phyloP scores from a whole-genome alignment of 768 basidiomycete species.

The Collybia nuda region DNA sequence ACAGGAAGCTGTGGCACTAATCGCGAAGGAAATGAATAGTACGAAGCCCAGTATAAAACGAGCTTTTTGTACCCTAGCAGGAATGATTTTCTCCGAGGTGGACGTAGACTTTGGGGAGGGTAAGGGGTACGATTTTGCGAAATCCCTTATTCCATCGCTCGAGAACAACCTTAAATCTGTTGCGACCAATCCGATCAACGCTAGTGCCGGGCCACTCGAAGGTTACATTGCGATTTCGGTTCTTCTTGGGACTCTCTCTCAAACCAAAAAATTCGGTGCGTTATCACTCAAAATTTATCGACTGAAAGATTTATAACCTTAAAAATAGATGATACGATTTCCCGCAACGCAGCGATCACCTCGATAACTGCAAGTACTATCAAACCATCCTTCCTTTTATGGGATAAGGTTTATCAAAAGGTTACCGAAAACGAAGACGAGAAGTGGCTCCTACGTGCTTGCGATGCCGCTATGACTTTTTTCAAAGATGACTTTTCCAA shows the following conservation, averaged over 20 bases:
- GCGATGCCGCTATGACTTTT: slow-evolving; percentile 46
- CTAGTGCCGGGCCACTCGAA: slow-evolving; percentile 71
- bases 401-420: slow-evolving; percentile 86
- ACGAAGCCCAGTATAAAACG: slow-evolving; percentile 61
- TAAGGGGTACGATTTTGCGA: slow-evolving; percentile 51
- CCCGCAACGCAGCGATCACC: slow-evolving; percentile 46
- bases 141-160: slow-evolving; percentile 56
- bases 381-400: slow-evolving; percentile 85
- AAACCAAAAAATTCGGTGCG: slow-evolving; percentile 54
- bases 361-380: slow-evolving; percentile 44
- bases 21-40: slow-evolving; percentile 73
- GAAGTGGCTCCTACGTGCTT: slow-evolving; percentile 72
- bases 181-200: slow-evolving; percentile 56
- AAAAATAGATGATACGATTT: slow-evolving; percentile 41
- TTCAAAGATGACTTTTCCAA: slow-evolving; percentile 51
- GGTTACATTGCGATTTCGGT: slow-evolving; percentile 78
- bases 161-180: slow-evolving; percentile 71
- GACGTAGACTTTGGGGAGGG: slow-evolving; percentile 37
- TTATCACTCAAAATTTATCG: slow-evolving; percentile 4
- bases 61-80: slow-evolving; percentile 63
- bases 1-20: slow-evolving; percentile 39
- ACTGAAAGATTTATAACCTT: neutral
- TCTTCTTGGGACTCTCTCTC: slow-evolving; percentile 60
- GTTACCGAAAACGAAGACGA: slow-evolving; percentile 61
- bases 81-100: slow-evolving; percentile 52